These are phyloP conservation scores for Orobanche coerulescens DNA, from an alignment of 257 asterid genomes.

Conservation along the genomic window DNA sequence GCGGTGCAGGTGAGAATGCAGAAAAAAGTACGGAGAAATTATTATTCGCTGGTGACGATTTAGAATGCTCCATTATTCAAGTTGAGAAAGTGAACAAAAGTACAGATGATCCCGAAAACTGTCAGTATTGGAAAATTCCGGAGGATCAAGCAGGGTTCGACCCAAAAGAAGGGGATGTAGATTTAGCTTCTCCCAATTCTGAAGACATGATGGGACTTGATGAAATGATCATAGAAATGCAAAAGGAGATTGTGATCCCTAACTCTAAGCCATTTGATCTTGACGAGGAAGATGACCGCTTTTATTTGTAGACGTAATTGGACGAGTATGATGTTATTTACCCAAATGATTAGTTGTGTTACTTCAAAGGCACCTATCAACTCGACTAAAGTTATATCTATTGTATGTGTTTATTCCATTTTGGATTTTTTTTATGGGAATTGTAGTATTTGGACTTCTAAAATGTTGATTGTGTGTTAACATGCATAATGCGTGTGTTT, in stretches of 20 bases:
- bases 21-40: not conserved
- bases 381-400: too few species aligned
- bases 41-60: not conserved
- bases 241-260: slow-evolving; percentile 8
- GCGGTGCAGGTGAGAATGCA: not conserved
- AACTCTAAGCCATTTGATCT: slow-evolving; percentile 1
- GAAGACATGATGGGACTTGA: slow-evolving; percentile 21
- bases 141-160: slow-evolving; percentile 24
- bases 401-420: too few species aligned
- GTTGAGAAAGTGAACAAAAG: not conserved
- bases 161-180: slow-evolving; percentile 18
- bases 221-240: slow-evolving; percentile 20
- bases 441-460: not conserved
- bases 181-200: slow-evolving; percentile 1
- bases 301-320: slow-evolving; percentile 23
- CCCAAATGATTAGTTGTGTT: too few species aligned
- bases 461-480: too few species aligned
- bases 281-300: slow-evolving; percentile 14
- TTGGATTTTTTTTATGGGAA: too few species aligned
- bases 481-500: too few species aligned
- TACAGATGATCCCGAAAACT: slow-evolving; percentile 19
- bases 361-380: too few species aligned
- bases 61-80: not conserved
- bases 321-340: too few species aligned
- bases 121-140: slow-evolving; percentile 27